Conservation (phyloP, 179 eudicot species). For the Spergularia azorica region DNA sequence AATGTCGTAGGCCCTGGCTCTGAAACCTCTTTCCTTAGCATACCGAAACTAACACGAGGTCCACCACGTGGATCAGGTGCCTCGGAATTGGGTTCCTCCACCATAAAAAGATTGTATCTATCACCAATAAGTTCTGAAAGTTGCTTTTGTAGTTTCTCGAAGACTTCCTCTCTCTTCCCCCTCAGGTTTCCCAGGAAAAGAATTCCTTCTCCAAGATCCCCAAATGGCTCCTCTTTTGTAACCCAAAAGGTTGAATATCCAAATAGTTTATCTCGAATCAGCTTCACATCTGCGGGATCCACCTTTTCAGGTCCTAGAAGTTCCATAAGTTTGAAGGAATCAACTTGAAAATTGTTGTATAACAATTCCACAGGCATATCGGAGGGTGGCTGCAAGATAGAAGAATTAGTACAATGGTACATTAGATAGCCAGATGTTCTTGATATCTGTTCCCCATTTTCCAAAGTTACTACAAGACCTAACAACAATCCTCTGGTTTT, state of each 20-base stretch:
- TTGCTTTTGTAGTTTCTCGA: constrained; percentile 83
- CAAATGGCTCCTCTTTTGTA: constrained; percentile 96
- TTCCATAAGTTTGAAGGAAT: constrained; percentile 94
- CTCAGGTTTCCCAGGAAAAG: constrained; percentile 94
- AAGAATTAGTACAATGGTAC: not conserved
- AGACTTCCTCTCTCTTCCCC: constrained; percentile 83
- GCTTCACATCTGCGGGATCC: constrained; percentile 86
- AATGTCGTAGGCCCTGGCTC: constrained; percentile 90
- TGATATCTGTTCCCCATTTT: no score
- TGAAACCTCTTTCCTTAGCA: constrained; percentile 94
- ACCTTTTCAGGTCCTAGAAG: constrained; percentile 97
- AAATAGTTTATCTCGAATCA: constrained; percentile 83
- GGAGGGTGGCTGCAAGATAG: constrained; percentile 53
- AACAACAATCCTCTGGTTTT: not conserved
- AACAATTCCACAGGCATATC: constrained; percentile 58
- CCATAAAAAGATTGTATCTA: constrained; percentile 93
- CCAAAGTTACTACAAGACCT: not conserved
- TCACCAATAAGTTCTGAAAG: constrained; percentile 78
- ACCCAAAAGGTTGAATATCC: constrained; percentile 98
- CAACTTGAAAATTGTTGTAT: constrained; percentile 80
- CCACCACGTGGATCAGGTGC: constrained; percentile 96
- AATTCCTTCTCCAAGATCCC: constrained; percentile 94
- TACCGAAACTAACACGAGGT: constrained; percentile 96
- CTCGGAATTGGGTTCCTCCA: constrained; percentile 96
- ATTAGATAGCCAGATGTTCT: not conserved